phyloP scores from a whole-genome alignment of 73 alveolate genomes.

The Paramecium caudatum region DNA sequence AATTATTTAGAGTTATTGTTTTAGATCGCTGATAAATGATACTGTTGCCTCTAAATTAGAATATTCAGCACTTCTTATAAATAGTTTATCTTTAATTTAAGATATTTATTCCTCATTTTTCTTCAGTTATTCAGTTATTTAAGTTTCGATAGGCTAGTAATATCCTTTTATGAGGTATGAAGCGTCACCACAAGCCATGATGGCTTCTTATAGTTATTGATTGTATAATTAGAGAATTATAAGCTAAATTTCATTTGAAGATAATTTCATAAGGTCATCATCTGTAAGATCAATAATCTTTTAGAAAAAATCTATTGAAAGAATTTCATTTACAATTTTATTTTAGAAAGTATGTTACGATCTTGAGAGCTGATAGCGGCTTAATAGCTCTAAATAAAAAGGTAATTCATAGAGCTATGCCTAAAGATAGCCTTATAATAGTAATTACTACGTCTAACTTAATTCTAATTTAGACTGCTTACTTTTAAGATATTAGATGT shows the following conservation, averaged over 20 bases:
- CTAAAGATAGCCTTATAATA: neutral
- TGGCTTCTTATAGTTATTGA: neutral
- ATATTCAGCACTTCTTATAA: neutral
- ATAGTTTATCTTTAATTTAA: neutral
- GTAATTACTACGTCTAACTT: neutral
- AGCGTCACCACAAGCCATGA: neutral
- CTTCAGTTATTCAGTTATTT: neutral
- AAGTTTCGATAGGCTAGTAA: neutral
- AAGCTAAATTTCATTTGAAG: constrained; percentile 1
- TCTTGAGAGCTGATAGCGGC: neutral
- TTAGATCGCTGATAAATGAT: neutral
- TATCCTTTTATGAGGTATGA: constrained; percentile 7
- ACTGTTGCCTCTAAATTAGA: constrained; percentile 20
- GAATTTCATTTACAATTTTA: neutral
- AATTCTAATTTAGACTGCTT: neutral
- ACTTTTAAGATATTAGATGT: constrained; percentile 21
- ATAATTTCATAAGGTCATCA: constrained; percentile 39
- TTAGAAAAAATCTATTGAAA: neutral
- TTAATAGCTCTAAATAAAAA: neutral
- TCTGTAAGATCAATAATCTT: constrained; percentile 4
- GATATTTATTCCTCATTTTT: neutral
- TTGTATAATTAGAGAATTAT: neutral
- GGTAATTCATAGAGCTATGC: neutral
- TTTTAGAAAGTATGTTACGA: neutral
- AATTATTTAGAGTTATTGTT: neutral